Conservation (phyloP, 1,284 basidiomycete species). For the Heimioporus punctisporus region DNA sequence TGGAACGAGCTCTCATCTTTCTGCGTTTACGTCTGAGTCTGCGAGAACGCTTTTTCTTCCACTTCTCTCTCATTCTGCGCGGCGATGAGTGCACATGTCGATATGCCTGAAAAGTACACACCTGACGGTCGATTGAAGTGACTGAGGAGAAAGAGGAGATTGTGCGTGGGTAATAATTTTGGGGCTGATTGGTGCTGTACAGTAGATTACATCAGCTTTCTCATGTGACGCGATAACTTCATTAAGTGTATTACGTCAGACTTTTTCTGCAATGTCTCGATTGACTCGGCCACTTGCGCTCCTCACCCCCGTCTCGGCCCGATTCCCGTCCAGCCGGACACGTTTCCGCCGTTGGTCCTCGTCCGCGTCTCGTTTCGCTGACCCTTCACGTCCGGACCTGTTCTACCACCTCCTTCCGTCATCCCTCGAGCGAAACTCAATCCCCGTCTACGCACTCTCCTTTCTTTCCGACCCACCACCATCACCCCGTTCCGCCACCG, state of each 20-base stretch:
- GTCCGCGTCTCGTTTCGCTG: slow-evolving; percentile 30
- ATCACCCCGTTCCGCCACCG: slow-evolving; percentile 45
- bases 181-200: slow-evolving; percentile 36
- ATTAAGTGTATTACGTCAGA: not conserved
- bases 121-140: slow-evolving; percentile 33
- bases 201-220: slow-evolving; percentile 32
- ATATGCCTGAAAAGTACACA: too few relatives aligned
- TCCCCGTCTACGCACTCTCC: slow-evolving; percentile 64
- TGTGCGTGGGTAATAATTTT: slow-evolving; percentile 13
- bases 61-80: slow-evolving; percentile 85
- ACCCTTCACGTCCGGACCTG: slow-evolving; percentile 62
- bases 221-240: slow-evolving; percentile 15
- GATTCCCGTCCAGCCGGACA: too few relatives aligned
- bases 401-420: slow-evolving; percentile 67
- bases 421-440: slow-evolving; percentile 47
- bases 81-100: slow-evolving; percentile 2
- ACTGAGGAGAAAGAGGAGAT: slow-evolving; percentile 14
- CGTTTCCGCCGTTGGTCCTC: slow-evolving; percentile 12
- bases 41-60: slow-evolving; percentile 90
- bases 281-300: not conserved
- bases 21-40: slow-evolving; percentile 87
- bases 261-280: not conserved
- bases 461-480: slow-evolving; percentile 52
- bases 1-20: slow-evolving; percentile 92
- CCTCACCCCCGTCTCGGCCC: too few relatives aligned